phyloP scores from a whole-genome alignment of 1,139 yeast species.

The Candida sp. region DNA sequence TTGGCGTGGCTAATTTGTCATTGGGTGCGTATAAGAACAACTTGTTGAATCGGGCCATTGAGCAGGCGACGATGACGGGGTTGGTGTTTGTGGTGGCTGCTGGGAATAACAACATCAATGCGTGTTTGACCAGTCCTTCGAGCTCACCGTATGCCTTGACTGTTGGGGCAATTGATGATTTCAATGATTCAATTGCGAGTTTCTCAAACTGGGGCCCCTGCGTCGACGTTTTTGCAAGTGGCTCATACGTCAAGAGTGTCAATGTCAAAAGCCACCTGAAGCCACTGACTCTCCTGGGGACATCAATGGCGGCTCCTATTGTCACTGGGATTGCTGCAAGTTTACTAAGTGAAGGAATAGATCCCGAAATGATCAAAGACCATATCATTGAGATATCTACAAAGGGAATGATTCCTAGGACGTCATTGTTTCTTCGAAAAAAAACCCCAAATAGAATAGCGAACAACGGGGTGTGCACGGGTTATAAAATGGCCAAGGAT shows the following conservation, averaged over 20 bases:
- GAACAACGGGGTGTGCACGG: slow-evolving; percentile 25
- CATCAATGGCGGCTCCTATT: slow-evolving; percentile 88
- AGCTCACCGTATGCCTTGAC: slow-evolving; percentile 73
- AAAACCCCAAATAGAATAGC: slow-evolving; percentile 46
- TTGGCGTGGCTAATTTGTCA: slow-evolving; percentile 77
- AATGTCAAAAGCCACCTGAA: slow-evolving; percentile 19
- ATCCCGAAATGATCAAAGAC: slow-evolving; percentile 40
- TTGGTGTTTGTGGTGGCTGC: slow-evolving; percentile 84
- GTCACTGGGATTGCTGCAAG: slow-evolving; percentile 77
- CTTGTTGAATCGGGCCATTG: slow-evolving; percentile 71
- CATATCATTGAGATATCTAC: slow-evolving; percentile 40
- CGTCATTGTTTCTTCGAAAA: slow-evolving; percentile 28
- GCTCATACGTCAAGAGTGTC: slow-evolving; percentile 63
- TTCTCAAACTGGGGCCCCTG: slow-evolving; percentile 91
- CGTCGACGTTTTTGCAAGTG: slow-evolving; percentile 84
- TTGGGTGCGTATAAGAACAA: slow-evolving; percentile 72
- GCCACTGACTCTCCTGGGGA: slow-evolving; percentile 67
- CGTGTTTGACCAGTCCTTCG: slow-evolving; percentile 83
- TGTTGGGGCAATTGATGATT: slow-evolving; percentile 87
- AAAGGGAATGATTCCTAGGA: slow-evolving; percentile 36
- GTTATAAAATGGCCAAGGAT: slow-evolving; percentile 3
- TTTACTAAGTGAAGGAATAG: slow-evolving; percentile 60
- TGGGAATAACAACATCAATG: slow-evolving; percentile 78
- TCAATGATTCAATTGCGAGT: slow-evolving; percentile 64
- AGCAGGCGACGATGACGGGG: slow-evolving; percentile 72